Evolutionary conservation across 164 flowering plant genomes (phyloP).

Genomic region (Malania oleifera): DNA sequence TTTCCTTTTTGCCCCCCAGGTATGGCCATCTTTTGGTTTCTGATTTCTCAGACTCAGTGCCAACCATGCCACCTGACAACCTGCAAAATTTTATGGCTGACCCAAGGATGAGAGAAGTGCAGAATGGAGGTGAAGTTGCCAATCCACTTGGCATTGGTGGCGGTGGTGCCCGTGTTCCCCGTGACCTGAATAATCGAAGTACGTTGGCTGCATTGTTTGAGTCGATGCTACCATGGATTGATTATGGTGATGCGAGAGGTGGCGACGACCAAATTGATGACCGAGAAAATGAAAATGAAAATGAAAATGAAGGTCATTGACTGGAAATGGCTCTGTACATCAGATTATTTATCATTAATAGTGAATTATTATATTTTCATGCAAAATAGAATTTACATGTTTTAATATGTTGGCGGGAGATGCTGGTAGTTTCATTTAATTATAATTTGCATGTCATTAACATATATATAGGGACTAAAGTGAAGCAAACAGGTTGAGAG

Average conservation of each 20-base stretch:
- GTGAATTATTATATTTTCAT: too few relatives aligned
- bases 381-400: too few relatives aligned
- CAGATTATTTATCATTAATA: too few relatives aligned
- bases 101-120: slow-evolving; percentile 46
- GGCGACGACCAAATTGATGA: slow-evolving; percentile 24
- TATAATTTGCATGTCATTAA: too few relatives aligned
- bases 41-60: slow-evolving; percentile 75
- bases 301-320: slow-evolving; percentile 10
- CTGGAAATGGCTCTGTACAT: too few relatives aligned
- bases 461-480: too few relatives aligned
- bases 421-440: too few relatives aligned
- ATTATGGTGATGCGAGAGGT: slow-evolving; percentile 34
- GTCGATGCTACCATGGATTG: slow-evolving; percentile 76
- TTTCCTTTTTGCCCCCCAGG: slow-evolving; percentile 35
- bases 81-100: slow-evolving; percentile 68
- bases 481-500: too few relatives aligned
- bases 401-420: too few relatives aligned
- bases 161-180: slow-evolving; percentile 28
- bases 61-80: slow-evolving; percentile 80
- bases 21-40: slow-evolving; percentile 71
- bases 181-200: slow-evolving; percentile 57
- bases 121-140: slow-evolving; percentile 25
- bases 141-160: slow-evolving; percentile 24
- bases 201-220: slow-evolving; percentile 65
- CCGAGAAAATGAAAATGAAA: slow-evolving; percentile 13